Percentiles rank a stretch among this genome's conserved stretches.
Evolutionary conservation across 163 green algal genomes (phyloP).

Genomic region (Volvox carteri): DNA sequence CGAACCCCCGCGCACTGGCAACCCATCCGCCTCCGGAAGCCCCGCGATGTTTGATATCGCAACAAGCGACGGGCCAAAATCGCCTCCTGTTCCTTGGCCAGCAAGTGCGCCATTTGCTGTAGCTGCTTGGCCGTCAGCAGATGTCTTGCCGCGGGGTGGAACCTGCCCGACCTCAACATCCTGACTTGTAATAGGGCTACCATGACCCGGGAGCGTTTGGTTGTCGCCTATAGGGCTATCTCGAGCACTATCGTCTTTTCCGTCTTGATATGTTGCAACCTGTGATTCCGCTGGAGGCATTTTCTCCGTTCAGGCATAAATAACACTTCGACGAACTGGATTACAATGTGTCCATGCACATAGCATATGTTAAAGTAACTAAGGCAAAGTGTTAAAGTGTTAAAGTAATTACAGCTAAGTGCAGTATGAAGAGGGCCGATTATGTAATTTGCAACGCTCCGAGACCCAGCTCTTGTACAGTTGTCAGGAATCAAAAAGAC

Average conservation of each 20-base stretch:
- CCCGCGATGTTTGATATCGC: constrained; percentile 10
- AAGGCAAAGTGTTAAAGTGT: neutral
- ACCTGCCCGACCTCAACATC: constrained; percentile 10
- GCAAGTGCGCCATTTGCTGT: neutral
- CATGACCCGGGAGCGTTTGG: neutral
- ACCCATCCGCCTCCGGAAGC: neutral
- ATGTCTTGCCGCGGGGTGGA: neutral
- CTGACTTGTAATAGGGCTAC: neutral
- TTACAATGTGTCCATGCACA: no score
- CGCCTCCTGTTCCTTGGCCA: neutral
- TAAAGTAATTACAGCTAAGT: neutral
- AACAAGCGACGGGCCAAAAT: constrained; percentile 1
- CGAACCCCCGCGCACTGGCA: neutral
- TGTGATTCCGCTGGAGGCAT: neutral
- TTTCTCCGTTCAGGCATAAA: neutral
- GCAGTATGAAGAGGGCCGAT: neutral
- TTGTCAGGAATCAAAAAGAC: no score
- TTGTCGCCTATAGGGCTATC: neutral
- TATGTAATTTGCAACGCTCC: constrained; percentile 11
- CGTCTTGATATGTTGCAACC: no score
- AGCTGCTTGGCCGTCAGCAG: neutral
- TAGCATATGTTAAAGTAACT: neutral
- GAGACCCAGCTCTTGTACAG: no score
- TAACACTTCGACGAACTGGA: neutral
- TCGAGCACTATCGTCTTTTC: constrained; percentile 20